Base-by-base conservation (phyloP, 192 early-diverging fungal species). In the Gonapodya sp. region DNA sequence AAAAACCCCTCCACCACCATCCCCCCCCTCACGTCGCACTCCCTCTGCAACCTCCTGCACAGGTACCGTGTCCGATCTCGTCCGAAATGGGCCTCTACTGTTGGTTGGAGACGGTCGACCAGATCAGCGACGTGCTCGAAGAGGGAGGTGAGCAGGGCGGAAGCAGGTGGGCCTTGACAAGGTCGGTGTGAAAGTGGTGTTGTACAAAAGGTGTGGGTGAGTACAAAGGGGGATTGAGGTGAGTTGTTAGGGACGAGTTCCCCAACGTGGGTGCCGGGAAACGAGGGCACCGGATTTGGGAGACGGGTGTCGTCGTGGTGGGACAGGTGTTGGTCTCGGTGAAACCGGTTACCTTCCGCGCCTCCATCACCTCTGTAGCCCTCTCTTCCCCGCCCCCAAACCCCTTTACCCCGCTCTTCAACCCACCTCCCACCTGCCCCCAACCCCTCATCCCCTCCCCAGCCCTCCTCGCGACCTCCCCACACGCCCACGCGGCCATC, bases 51-150 rank as follows among this genome's bases (percentile, higher is more conserved):
- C 31, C 92, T 83, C 84, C 95, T 93, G 46, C 46, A 64, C 64
- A 98, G 95, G 2, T 98, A 90, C 34, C 94, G 89, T 33, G 97
- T 82, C 91, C 97, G 95, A 35, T 91, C 91, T 8, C 97, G 96
- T 1, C 90, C 86, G 85, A 96, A 98, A 80, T 94, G 88, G 2
- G 89, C 84, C 81, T 96, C 91, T 0, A 99, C 92, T 0, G 96
- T 87, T 1, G 92, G 89, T 77, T 95, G 92, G 81, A 97, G 94
- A 80, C 93, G 91, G 84, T 97, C 95, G 36, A 98, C 88, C n/a
- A 96, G 88, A 1, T 89, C 85, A 0, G 96, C 96, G 78, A 95
- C 91, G 8, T 90, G 90, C 85, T 99, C 97, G 85, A 96, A 99
- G 73, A 99, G 83, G 31, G 89, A 82, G 16, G 93, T 96, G n/a